Evolutionary conservation across 1,284 basidiomycete genomes (phyloP), one percentile per base, ranked within the genome.

Genomic region (Pseudozyma pruni): DNA sequence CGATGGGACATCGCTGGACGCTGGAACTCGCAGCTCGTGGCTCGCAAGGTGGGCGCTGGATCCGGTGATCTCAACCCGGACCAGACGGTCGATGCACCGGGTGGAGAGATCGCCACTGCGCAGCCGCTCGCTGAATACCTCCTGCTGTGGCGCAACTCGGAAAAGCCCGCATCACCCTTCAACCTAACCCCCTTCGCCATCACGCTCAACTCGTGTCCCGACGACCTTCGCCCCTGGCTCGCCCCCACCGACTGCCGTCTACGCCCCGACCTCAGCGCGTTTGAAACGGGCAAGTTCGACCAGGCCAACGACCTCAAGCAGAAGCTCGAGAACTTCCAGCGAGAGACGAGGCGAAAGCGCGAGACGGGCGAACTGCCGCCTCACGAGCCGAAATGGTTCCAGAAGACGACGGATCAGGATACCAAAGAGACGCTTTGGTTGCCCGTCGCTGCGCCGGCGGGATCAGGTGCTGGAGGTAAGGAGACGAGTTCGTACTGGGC

Each of bases 131-230:
- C 86, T 20, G 88, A 91, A 76, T 91, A 90, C 79, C 86, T 93
- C 62, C 86, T 94, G 10, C 87, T 98, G 4, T 98, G 95, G 95
- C 87, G 91, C 63, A 98, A 98, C 85, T 93, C 92, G 31, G 71
- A 71, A 14, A 96, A 95, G 82, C 59, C 63, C 1, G 41, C 60
- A 2, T 53, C 68, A 17, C 76, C 80, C 5, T 81, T 81, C 70
- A 97, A 97, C 83, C 87, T 98, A 25, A 96, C 94, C 0, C 94
- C 94, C n/a, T 98, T 91, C 81, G 94, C 95, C 4, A 88, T 97
- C 70, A 93, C 93, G 3, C 86, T 98, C 51, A 95, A 95, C 79
- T 88, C 93, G 41, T 68, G 80, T 89, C 90, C 72, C 88, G 91
- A 2, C 40, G 86, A 88, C 4, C 85, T 98, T 11, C 86, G 86